Conservation (phyloP, 2,329 filamentous ascomycete species). For the Teratosphaeria epicoccoides region DNA sequence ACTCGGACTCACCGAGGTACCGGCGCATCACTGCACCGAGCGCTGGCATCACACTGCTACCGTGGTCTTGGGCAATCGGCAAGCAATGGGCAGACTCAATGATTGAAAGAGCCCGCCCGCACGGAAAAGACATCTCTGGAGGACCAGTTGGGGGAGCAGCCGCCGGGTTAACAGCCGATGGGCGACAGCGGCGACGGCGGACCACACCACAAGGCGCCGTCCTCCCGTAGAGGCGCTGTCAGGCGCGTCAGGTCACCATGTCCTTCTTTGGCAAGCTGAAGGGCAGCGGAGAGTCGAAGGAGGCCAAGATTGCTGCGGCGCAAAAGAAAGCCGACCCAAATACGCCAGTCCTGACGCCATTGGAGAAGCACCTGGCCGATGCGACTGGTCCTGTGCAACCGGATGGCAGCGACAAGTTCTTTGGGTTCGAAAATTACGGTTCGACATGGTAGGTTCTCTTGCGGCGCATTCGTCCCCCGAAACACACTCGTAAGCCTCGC, state of each 20-base stretch:
- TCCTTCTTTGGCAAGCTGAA: conserved; percentile 47
- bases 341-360: conserved; percentile 45
- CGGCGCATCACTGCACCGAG: not conserved
- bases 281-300: conserved; percentile 27
- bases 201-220: not conserved
- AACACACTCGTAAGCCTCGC: not conserved
- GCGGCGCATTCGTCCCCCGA: not conserved
- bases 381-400: conserved; percentile 69
- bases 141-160: not conserved
- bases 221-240: not conserved
- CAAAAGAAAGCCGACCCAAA: conserved; percentile 50
- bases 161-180: not conserved
- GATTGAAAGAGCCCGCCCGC: not conserved
- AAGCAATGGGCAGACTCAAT: not conserved
- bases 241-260: conserved; percentile 26
- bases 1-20: not conserved
- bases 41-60: no score
- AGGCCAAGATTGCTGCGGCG: conserved; percentile 35
- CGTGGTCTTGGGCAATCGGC: no score
- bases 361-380: conserved; percentile 69
- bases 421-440: conserved; percentile 97
- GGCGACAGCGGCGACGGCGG: not conserved
- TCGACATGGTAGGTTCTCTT: conserved; percentile 73
- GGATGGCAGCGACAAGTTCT: conserved; percentile 96
- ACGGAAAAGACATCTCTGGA: not conserved